Conservation (phyloP, 345 rosid species). For the Erodium maritimum region DNA sequence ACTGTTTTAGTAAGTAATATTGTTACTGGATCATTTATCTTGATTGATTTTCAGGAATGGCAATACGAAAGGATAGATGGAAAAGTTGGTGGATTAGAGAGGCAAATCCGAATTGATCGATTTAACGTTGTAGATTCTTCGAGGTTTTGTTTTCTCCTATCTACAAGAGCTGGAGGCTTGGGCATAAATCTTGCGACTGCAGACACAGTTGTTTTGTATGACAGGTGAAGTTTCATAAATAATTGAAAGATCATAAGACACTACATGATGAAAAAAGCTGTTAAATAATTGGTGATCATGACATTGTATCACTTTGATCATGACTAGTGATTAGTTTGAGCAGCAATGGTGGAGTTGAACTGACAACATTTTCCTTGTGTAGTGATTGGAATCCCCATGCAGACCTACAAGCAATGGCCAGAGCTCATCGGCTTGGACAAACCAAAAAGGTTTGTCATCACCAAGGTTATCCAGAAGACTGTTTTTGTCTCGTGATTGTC, state of each 20-base stretch:
- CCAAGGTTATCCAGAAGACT: background rate
- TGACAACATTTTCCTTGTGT: conserved; percentile 8
- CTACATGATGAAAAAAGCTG: too few relatives aligned
- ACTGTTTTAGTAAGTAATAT: conserved; percentile 4
- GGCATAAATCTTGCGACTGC: conserved; percentile 99
- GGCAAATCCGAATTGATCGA: conserved; percentile 96
- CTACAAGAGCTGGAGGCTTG: conserved; percentile 99
- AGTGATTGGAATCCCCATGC: conserved; percentile 99
- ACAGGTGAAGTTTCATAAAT: conserved; percentile 40
- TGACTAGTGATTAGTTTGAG: too few relatives aligned
- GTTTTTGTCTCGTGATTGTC: conserved; percentile 3
- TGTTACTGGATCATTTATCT: conserved; percentile 3
- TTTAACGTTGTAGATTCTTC: conserved; percentile 84
- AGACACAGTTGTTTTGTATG: conserved; percentile 93
- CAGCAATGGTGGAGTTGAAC: too few relatives aligned
- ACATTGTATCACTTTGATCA: too few relatives aligned
- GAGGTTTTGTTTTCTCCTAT: conserved; percentile 90
- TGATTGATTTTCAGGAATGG: conserved; percentile 66
- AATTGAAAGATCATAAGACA: background rate
- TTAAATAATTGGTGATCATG: too few relatives aligned
- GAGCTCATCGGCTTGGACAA: conserved; percentile 99
- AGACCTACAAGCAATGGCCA: conserved; percentile 99
- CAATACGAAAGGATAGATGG: conserved; percentile 94
- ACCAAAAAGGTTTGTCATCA: conserved; percentile 63
- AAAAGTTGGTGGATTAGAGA: conserved; percentile 95